A percentile compares a stretch with the other conserved stretches of the same genome.
phyloP scores from a whole-genome alignment of 2,329 filamentous ascomycete species.

The Orbilia javanica region DNA sequence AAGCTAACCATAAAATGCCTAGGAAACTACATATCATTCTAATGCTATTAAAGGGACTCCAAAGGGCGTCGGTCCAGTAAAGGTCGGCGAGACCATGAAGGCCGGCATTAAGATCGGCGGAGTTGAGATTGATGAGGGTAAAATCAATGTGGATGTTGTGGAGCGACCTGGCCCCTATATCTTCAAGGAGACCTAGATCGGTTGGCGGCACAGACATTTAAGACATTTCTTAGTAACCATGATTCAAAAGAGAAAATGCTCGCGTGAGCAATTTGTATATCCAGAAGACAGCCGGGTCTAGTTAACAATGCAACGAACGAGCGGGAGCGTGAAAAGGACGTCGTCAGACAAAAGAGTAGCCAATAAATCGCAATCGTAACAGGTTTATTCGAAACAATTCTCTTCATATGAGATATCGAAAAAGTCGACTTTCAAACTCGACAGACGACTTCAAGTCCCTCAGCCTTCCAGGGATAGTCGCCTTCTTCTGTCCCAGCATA shows the following conservation, averaged over 20 bases:
- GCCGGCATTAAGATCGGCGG: conserved; percentile 84
- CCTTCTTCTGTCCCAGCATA: conserved; percentile 69
- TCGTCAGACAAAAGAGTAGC: not conserved
- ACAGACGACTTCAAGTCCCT: conserved; percentile 45
- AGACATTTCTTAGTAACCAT: not conserved
- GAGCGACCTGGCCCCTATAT: conserved; percentile 67
- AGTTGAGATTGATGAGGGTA: conserved; percentile 85
- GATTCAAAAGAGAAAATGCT: conserved; percentile 14
- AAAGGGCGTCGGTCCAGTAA: conserved; percentile 90
- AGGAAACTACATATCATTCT: not conserved
- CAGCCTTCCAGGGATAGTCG: conserved; percentile 48
- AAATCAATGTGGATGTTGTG: conserved; percentile 84
- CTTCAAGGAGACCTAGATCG: conserved; percentile 46
- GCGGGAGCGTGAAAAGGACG: not conserved
- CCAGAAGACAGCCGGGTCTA: not conserved
- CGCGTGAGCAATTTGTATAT: conserved; percentile 5
- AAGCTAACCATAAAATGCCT: not conserved
- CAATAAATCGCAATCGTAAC: not conserved
- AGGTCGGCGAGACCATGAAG: conserved; percentile 86
- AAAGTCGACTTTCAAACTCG: conserved; percentile 10
- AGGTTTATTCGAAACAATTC: not conserved
- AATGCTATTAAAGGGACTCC: conserved; percentile 77
- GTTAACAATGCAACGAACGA: not conserved
- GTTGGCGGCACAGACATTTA: not conserved
- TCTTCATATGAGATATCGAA: not conserved